Percentiles rank a stretch among this genome's conserved stretches.
These are phyloP conservation scores for Rhodotorula babjevae DNA, from an alignment of 768 basidiomycete genomes.

Conservation along the genomic window DNA sequence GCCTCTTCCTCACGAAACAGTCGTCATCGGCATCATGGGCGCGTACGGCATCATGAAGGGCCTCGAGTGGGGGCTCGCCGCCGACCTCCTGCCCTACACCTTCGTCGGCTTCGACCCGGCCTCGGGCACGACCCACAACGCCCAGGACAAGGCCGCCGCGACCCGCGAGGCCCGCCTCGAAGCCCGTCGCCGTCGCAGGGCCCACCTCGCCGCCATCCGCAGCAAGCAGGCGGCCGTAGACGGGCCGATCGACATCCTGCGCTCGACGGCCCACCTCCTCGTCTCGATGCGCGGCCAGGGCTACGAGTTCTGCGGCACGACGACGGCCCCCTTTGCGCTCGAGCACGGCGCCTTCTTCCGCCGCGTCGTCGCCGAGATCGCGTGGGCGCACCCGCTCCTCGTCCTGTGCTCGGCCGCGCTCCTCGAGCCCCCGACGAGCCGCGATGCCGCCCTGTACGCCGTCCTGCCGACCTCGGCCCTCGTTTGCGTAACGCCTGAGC, in stretches of 20 bases:
- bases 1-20: neutral
- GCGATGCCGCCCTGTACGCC: neutral
- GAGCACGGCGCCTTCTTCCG: constrained; percentile 2
- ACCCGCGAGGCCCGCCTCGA: neutral
- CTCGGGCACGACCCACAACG: neutral
- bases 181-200: neutral
- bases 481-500: neutral
- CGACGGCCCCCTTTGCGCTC: constrained; percentile 7
- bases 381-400: constrained; percentile 22
- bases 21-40: constrained; percentile 27
- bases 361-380: constrained; percentile 19
- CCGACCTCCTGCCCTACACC: constrained; percentile 28
- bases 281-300: constrained; percentile 31
- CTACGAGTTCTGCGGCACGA: constrained; percentile 25
- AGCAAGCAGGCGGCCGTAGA: constrained; percentile 6
- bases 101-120: constrained; percentile 20
- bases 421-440: constrained; percentile 15
- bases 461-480: neutral
- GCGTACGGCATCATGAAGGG: constrained; percentile 31
- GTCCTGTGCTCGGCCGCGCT: constrained; percentile 16
- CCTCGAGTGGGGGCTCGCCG: constrained; percentile 28
- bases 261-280: constrained; percentile 22
- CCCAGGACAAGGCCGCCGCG: neutral
- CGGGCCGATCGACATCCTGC: constrained; percentile 5
- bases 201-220: constrained; percentile 4